Base-by-base conservation (phyloP, 2,329 filamentous ascomycete species). In the Colletotrichum costaricense region DNA sequence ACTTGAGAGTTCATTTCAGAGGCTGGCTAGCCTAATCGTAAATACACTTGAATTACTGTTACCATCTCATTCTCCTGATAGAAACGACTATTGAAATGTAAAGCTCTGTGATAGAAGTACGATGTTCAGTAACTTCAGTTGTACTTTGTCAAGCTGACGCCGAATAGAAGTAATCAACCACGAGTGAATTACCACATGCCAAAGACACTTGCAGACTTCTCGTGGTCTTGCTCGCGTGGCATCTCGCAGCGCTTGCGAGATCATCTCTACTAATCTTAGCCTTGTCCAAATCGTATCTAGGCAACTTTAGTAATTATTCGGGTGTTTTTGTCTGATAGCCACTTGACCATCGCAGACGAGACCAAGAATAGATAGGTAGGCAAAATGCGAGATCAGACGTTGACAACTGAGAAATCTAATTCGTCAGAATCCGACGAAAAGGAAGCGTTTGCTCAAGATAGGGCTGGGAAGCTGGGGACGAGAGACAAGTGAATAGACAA, bases 1-100 rank as follows among this genome's bases (percentile, higher is more conserved):
- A 60, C 4, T 59, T 65, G 16, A 5, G 60, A 28, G 35, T 60
- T 46, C 19, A 62, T 8, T 28, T 57, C 60, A 62, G 46, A 60
- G 59, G 46, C 67, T 60, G 60, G 56, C 49, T 22, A n/a, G 54
- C 63, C 46, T 24, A 59, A 57, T 28, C 52, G 42, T 63, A 52
- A 58, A 69, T 58, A 58, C 24, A 55, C 35, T 30, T 7, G 33
- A 63, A 33, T 9, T 22, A 49, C 42, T 49, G 42, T 49, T 49
- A 49, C 3, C 8, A 4, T 11, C 26, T n/a, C 16, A 16, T 19
- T 5, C 16, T 52, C 19, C 6, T 52, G 19, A 12, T 8, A 52
- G 26, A 16, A 30, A 19, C 8, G 6, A n/a, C 7, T 9, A 5
- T 11, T 49, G 42, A n/a, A 19, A 49, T 22, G 38, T n/a, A 7